Evolutionary conservation across 2,329 filamentous ascomycete genomes (phyloP).

Genomic region (Monascus ruber): DNA sequence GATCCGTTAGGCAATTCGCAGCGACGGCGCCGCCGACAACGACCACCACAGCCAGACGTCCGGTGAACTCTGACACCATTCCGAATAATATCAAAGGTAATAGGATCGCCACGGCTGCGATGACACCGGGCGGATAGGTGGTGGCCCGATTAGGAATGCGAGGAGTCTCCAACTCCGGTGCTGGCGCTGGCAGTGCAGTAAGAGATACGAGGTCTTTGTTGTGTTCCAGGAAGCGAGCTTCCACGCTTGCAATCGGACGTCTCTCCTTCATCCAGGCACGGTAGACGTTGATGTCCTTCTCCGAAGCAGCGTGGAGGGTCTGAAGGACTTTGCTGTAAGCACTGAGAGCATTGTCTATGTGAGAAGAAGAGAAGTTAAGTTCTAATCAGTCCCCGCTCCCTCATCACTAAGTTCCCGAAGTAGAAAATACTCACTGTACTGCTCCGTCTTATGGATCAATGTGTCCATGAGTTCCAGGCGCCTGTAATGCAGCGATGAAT

Average conservation of each 20-base stretch:
- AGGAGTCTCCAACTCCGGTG: background rate
- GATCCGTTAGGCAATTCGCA: conserved; percentile 23
- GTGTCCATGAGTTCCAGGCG: conserved; percentile 44
- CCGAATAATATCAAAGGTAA: conserved; percentile 49
- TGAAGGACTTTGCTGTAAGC: conserved; percentile 38
- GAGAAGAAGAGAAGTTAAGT: background rate
- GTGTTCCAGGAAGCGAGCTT: conserved; percentile 43
- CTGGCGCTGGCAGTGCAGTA: conserved; percentile 1
- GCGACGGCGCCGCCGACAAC: conserved; percentile 40
- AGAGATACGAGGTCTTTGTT: conserved; percentile 35
- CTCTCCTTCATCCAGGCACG: conserved; percentile 42
- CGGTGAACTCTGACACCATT: conserved; percentile 45
- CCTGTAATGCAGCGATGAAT: conserved; percentile 42
- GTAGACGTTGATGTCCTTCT: conserved; percentile 41
- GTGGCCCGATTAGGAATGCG: conserved; percentile 10
- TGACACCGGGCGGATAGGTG: conserved; percentile 31
- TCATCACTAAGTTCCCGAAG: background rate
- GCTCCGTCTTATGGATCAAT: conserved; percentile 47
- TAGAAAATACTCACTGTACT: conserved; percentile 43
- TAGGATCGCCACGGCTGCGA: conserved; percentile 42
- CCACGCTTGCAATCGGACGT: conserved; percentile 38
- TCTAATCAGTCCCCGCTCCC: too few relatives aligned
- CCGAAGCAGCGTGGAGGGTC: conserved; percentile 34
- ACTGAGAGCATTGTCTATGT: conserved; percentile 28
- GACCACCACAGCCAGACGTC: conserved; percentile 46